phyloP scores from a whole-genome alignment of 2,329 filamentous ascomycete genomes.

The Aspergillus brunneoviolaceus region DNA sequence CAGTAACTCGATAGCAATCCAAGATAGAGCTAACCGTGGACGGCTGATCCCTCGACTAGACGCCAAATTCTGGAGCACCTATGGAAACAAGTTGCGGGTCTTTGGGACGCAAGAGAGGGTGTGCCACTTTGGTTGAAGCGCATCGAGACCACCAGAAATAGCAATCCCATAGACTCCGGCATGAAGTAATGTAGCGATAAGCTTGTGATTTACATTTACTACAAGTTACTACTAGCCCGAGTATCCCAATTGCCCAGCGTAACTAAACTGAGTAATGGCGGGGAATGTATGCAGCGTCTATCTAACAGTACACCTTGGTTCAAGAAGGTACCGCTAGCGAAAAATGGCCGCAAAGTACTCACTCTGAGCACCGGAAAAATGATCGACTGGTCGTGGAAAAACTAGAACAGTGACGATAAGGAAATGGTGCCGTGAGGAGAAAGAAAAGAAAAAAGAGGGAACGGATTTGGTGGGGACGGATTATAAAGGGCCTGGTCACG shows the following conservation, averaged over 20 bases:
- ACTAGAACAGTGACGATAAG: slow-evolving; percentile 89
- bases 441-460: slow-evolving; percentile 21
- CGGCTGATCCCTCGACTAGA: slow-evolving; percentile 54
- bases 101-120: slow-evolving; percentile 60
- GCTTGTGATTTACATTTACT: background rate
- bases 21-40: slow-evolving; percentile 32
- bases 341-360: slow-evolving; percentile 77
- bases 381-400: slow-evolving; percentile 77
- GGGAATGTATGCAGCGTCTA: slow-evolving; percentile 81
- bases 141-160: background rate
- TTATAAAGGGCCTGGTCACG: slow-evolving; percentile 28
- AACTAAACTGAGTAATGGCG: background rate
- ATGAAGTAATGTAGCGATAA: background rate
- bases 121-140: slow-evolving; percentile 26
- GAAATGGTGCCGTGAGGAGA: slow-evolving; percentile 67
- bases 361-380: slow-evolving; percentile 86
- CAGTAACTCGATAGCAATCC: slow-evolving; percentile 15
- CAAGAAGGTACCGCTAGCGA: slow-evolving; percentile 94
- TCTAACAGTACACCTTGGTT: slow-evolving; percentile 88
- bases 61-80: slow-evolving; percentile 56
- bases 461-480: slow-evolving; percentile 18
- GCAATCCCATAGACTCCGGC: background rate
- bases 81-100: slow-evolving; percentile 60
- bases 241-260: background rate
- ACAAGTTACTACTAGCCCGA: background rate